Base-by-base conservation (phyloP, 2,329 filamentous ascomycete genomes). In the Colletotrichum sp. region DNA sequence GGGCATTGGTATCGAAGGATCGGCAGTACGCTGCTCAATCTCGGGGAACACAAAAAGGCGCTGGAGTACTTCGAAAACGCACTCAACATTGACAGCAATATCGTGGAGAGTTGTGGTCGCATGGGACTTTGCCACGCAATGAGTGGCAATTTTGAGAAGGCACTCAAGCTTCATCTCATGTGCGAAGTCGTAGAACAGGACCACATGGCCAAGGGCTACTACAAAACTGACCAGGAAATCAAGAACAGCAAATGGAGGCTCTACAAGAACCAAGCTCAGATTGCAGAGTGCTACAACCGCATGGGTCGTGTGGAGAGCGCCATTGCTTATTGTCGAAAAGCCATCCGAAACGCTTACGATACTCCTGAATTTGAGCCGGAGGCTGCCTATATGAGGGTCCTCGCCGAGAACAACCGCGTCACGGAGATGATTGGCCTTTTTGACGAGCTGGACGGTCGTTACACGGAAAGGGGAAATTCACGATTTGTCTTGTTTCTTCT, bases 51-150 rank as follows among this genome's bases (percentile, higher is more conserved):
- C 63, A 80, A 75, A 5, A 80, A 82, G 49, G 86, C 86, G 1
- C 75, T 87, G 6, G 74, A 76, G 4, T 82, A 85, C 49, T 87
- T 86, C 26, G 79, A 86, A 18, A 78, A 80, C 21, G 85, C 85
- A 0, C 80, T 87, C 6, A 79, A 81, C 24, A 79, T 84, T 3
- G 85, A 87, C n/a, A 77, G 80, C 15, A 83, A 85, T 76, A 85
- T 82, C 44, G 82, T 86, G 4, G 81, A 87, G 73, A 86, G 84
- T 1, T 79, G 77, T 3, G 85, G 85, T 1, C 83, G 86, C n/a
- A 87, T 87, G 21, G 85, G 85, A 0, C 85, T 83, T 60, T 87
- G 86, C 68, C 79, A 86, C 2, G 85, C 78, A 24, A 79, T 82
- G 21, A 83, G 85, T n/a, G 81, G 81, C 8, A 80, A 82, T 6